Base-by-base conservation (phyloP, 768 basidiomycete species). In the Amanita polypyramis region DNA sequence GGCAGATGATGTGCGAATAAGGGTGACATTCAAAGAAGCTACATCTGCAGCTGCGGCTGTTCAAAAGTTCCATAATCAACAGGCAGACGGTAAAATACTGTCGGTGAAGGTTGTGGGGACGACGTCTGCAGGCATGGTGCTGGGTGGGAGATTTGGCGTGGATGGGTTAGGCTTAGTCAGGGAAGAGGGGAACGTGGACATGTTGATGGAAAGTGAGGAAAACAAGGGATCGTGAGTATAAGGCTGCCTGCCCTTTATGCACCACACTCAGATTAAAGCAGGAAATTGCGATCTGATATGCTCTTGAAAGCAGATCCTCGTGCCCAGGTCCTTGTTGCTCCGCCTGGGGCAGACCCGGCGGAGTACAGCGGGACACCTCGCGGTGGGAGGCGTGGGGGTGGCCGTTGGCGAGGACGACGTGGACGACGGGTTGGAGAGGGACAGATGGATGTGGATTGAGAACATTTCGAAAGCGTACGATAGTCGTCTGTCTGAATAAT, bases 251-350 rank as follows among this genome's bases (percentile, higher is more conserved):
- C 32, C n/a, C 32, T 33, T n/a, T 12, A 6, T n/a, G 33, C 19
- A 32, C 14, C 14, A 15, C 27, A 38, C 34, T 47, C 20, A 38
- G 12, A 9, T 17, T 43, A 43, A 38, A 29, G 4, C 55, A 91
- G 89, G 51, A 92, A 90, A 76, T 72, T 93, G 72, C 85, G 89
- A 45, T 91, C 89, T 2, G 89, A 93, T 59, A 77, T 77, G 1
- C 72, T 91, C 42, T 61, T 88, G 27, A 68, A 70, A 25, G 65
- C 66, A 17, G 75, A 75, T 51, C 75, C 82, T n/a, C 77, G 85
- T 21, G 84, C 85, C 3, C 70, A 75, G 10, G 74, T 89, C 0
- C 67, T 87, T 17, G 61, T 84, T 23, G 78, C 79, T 23, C 85
- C 85, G 0, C 84, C 83, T 10, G 83, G 83, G 6, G 61, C 76